Evolutionary conservation across 106 monocot genomes (phyloP), one percentile per base, ranked within the genome.

Genomic region (Platanthera zijinensis): DNA sequence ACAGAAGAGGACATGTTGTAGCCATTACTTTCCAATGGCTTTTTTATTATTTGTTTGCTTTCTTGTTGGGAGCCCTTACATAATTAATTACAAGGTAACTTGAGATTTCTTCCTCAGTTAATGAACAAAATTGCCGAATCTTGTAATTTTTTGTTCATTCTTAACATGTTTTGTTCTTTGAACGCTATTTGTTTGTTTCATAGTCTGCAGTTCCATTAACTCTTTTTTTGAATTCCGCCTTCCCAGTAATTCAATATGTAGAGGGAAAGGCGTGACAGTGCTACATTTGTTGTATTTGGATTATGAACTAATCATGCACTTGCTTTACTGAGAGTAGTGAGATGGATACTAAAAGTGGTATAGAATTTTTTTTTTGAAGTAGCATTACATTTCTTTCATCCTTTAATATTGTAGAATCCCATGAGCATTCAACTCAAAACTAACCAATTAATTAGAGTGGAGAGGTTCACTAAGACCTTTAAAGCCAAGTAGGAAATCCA

Each of bases 61-160:
- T n/a, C 74, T 76, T 52, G 10, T 78, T 14, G 81, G 78, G n/a
- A 78, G 75, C 50, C 81, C 81, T 11, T 85, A 59, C 15, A n/a
- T 85, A 52, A 17, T 78, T 32, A 75, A 79, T 74, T 82, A 81
- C 71, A 85, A 82, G 14, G 78, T 72, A 57, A 78, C 63, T 54
- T 71, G 70, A 19, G 32, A 66, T 19, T 46, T 54, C 21, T 46
- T 50, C 45, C 32, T 21, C 52, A 67, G 48, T 19, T 73, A 7
- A 18, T 48, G 57, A 66, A 66, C 2, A 48, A 17, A 48, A 6
- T 64, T 69, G 13, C 69, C 8, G 62, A n/a, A 63, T 25, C 3
- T 6, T 14, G 11, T 69, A 46, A 3, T 69, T 12, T 8, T 49
- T 71, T 46, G 19, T 39, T 18, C 48, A 25, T 47, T 57, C 14